Base-by-base conservation (phyloP, 2,329 filamentous ascomycete species). In the Phaeosphaeriaceae sp. region DNA sequence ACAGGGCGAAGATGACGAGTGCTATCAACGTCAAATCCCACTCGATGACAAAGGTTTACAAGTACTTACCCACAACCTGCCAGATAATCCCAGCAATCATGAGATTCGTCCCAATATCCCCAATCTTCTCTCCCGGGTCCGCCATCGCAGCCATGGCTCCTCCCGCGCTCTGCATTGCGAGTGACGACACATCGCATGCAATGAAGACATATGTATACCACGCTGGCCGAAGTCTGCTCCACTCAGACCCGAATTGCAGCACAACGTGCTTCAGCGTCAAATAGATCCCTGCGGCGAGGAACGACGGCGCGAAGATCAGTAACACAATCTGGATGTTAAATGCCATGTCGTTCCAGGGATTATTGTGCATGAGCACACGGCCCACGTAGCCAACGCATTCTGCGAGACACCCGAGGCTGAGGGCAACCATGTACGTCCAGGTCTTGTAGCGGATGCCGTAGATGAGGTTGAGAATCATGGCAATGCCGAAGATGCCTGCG, bases 181-280 rank as follows among this genome's bases (percentile, higher is more conserved):
- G 79, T n/a, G 82, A 84, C 49, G 84, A 66, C 28, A 88, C 63
- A 64, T 88, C 86, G 66, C 83, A 86, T 24, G 77, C 71, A 63
- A 88, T 84, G 74, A 88, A 88, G 56, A 87, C 80, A 72, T 83
- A 83, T 8, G 86, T 86, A 70, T 87, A 87, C 49, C 81, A 72
- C 1, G 32, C 52, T 2, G 73, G 71, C n/a, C 60, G 35, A 6
- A 76, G 24, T n/a, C 68, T 53, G 5, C 60, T 67, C 63, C 70
- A 68, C 11, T 58, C 30, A 15, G 65, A 56, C 30, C 86, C 86
- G 57, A 87, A 84, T 44, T 81, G 77, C 17, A 83, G 71, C 49
- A 87, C 82, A 53, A 87, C 79, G 46, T 86, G 83, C 24, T 85
- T 84, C 2, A 88, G 77, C 5, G 80, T 83, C 23, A 88, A 69